A percentile compares a stretch with the other conserved stretches of the same genome.
These are phyloP conservation scores for Saccharomyces hybrid DNA, from an alignment of 1,139 yeast species.

Conservation along the genomic window DNA sequence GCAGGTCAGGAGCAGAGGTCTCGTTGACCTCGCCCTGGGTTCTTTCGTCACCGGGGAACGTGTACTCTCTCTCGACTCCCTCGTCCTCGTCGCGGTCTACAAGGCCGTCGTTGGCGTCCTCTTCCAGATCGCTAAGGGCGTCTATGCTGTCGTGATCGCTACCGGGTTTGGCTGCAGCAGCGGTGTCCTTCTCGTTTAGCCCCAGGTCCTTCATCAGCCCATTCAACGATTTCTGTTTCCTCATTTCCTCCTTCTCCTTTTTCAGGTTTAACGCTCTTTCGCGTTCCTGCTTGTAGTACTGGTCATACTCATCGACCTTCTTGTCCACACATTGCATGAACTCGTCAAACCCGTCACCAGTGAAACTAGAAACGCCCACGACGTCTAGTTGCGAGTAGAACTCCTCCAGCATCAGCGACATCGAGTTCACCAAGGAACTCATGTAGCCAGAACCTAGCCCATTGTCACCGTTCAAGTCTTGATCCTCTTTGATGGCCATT, in stretches of 20 bases:
- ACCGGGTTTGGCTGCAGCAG: slow-evolving; percentile 6
- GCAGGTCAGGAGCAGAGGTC: slow-evolving; percentile 46
- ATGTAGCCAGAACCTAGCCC: slow-evolving; percentile 84
- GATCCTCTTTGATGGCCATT: slow-evolving; percentile 57
- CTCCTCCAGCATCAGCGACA: slow-evolving; percentile 94
- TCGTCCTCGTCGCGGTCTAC: slow-evolving; percentile 59
- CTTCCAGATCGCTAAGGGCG: slow-evolving; percentile 62
- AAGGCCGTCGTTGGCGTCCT: slow-evolving; percentile 55
- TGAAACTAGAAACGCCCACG: slow-evolving; percentile 82
- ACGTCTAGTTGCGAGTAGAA: slow-evolving; percentile 90
- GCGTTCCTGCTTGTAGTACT: slow-evolving; percentile 77
- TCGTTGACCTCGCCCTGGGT: slow-evolving; percentile 48
- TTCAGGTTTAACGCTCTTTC: slow-evolving; percentile 72
- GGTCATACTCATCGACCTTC: slow-evolving; percentile 82
- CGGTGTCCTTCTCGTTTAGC: slow-evolving; percentile 38
- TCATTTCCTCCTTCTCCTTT: slow-evolving; percentile 63
- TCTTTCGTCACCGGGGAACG: slow-evolving; percentile 65
- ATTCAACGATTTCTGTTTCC: slow-evolving; percentile 64
- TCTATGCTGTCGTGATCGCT: slow-evolving; percentile 43
- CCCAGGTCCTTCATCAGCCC: slow-evolving; percentile 81
- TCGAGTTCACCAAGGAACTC: slow-evolving; percentile 87
- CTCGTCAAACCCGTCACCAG: slow-evolving; percentile 92
- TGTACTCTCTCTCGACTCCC: slow-evolving; percentile 52
- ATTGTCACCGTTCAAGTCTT: slow-evolving; percentile 51
- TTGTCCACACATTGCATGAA: slow-evolving; percentile 74